These are phyloP conservation scores for Colletotrichum sp. DNA, from an alignment of 2,329 filamentous ascomycete species.

Conservation along the genomic window DNA sequence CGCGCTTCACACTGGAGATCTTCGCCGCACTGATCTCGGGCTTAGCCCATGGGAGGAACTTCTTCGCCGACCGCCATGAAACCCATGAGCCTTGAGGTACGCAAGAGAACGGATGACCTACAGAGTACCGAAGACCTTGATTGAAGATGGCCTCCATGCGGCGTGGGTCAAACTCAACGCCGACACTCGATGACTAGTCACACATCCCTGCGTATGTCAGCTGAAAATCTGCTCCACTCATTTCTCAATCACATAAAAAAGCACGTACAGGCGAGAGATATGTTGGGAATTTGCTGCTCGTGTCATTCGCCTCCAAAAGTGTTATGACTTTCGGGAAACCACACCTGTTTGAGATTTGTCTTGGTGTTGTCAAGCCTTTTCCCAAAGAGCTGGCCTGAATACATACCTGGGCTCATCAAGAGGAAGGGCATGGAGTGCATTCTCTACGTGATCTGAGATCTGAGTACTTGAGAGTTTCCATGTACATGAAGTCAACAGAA, in stretches of 20 bases:
- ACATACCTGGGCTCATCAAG: slow-evolving; percentile 60
- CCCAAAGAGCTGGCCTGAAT: slow-evolving; percentile 61
- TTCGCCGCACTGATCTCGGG: neutral
- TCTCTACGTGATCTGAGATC: slow-evolving; percentile 55
- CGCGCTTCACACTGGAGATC: slow-evolving; percentile 25
- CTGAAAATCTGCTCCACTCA: neutral
- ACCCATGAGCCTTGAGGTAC: neutral
- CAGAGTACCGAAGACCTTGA: neutral
- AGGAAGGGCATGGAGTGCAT: slow-evolving; percentile 64
- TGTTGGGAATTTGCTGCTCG: slow-evolving; percentile 49
- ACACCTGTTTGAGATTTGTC: slow-evolving; percentile 55
- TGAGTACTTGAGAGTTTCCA: slow-evolving; percentile 59
- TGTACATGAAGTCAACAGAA: neutral
- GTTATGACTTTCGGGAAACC: slow-evolving; percentile 75
- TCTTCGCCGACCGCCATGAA: neutral
- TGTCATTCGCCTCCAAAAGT: slow-evolving; percentile 73
- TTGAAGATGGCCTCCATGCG: neutral
- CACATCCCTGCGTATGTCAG: slow-evolving; percentile 51
- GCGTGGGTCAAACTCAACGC: slow-evolving; percentile 50
- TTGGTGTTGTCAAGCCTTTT: slow-evolving; percentile 43
- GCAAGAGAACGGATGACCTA: neutral
- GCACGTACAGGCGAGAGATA: slow-evolving; percentile 41
- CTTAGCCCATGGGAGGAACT: neutral
- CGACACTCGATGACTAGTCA: slow-evolving; percentile 56
- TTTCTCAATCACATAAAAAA: neutral